Percentiles rank a stretch among this genome's conserved stretches.
Evolutionary conservation across 2,329 filamentous ascomycete species (phyloP).

Genomic region (Coniochaeta hoffmannii): DNA sequence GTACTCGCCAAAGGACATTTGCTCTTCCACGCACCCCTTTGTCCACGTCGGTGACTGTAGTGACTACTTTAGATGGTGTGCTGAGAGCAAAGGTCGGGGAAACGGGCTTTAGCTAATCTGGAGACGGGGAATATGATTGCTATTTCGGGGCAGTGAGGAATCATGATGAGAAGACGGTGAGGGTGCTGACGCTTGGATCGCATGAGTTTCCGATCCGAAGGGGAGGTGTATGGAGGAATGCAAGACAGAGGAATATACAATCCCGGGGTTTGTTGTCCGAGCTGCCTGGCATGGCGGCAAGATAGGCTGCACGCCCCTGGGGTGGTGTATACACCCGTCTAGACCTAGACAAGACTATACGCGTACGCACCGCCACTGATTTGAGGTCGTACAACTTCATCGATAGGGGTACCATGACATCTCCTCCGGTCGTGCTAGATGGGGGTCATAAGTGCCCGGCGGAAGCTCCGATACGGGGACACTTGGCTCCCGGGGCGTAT

Average conservation of each 20-base stretch:
- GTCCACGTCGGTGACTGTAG: too few species aligned
- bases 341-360: neutral
- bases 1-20: too few species aligned
- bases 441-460: neutral
- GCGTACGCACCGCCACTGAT: neutral
- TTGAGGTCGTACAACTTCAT: neutral
- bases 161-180: neutral
- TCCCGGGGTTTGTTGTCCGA: neutral
- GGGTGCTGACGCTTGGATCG: neutral
- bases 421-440: neutral
- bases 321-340: neutral
- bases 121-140: neutral
- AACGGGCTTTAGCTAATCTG: neutral
- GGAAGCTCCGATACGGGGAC: neutral
- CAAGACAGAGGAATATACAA: neutral
- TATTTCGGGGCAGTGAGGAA: neutral
- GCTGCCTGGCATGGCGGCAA: neutral
- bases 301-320: too few species aligned
- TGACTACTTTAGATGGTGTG: too few species aligned
- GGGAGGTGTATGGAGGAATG: neutral
- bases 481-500: neutral
- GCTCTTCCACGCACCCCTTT: too few species aligned
- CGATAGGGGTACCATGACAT: neutral
- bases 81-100: neutral
- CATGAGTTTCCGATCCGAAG: neutral